A percentile compares a stretch with the other conserved stretches of the same genome.
Evolutionary conservation across 305 asterid genomes (phyloP).

Genomic region (Fraxinus sp.): DNA sequence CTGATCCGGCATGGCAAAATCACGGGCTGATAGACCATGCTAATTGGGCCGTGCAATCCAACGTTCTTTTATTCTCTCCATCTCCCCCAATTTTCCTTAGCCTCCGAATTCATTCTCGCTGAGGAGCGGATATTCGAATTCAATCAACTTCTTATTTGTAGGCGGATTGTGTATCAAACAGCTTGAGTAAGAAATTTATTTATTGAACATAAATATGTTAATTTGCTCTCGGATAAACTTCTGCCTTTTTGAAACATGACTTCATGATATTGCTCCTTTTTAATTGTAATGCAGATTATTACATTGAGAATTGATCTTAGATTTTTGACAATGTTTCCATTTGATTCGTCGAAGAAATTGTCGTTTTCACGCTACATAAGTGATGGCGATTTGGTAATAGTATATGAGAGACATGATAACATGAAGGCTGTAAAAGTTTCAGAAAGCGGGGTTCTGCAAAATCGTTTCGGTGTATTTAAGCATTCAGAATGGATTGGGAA

Average conservation of each 20-base stretch:
- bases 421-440: slow-evolving; percentile 80
- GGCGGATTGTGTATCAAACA: background rate
- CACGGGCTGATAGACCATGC: background rate
- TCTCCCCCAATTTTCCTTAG: background rate
- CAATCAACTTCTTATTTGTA: background rate
- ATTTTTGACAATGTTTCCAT: slow-evolving; percentile 41
- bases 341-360: slow-evolving; percentile 43
- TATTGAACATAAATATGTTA: background rate
- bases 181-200: background rate
- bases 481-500: slow-evolving; percentile 91
- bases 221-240: background rate
- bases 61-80: background rate
- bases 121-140: background rate
- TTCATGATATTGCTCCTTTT: background rate
- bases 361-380: slow-evolving; percentile 57
- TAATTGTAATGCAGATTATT: background rate
- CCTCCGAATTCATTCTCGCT: background rate
- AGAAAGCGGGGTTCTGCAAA: slow-evolving; percentile 62
- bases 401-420: slow-evolving; percentile 65
- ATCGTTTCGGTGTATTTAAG: slow-evolving; percentile 86
- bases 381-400: slow-evolving; percentile 77
- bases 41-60: background rate
- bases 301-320: background rate
- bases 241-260: background rate
- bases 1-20: background rate